Evolutionary conservation across 2,329 filamentous ascomycete genomes (phyloP), one percentile per base, ranked within the genome.

Genomic region (Penicillium olsonii): DNA sequence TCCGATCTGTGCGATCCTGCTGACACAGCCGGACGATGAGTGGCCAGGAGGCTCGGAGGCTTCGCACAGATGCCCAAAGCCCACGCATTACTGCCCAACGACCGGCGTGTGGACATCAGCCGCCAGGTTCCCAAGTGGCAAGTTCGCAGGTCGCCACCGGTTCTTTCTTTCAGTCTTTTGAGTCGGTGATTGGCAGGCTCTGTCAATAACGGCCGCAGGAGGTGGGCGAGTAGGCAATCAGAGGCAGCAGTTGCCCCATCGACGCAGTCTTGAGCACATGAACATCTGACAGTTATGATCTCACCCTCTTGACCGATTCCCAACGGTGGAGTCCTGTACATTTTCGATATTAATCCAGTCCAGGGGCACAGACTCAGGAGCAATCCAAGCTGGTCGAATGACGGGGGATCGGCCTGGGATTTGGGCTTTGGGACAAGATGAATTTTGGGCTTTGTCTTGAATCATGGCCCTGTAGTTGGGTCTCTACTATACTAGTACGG

Each of bases 81-180:
- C 60, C 62, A 68, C 64, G 64, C 66, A 70, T 70, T 65, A 54
- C 56, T 69, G 68, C 68, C 68, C 68, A 70, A 70, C 66, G 53
- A 52, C 48, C 48, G 37, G 48, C 48, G 49, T 39, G 42, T 49
- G 47, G 42, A 35, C 22, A 45, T 40, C 42, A 19, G 42, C 44
- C 26, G 41, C 31, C 48, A 42, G 15, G 33, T 48, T 47, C 33
- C 9, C 26, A 33, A 39, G 59, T 62, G 57, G 59, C 59, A 55
- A 60, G 53, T 50, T 45, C 35, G 41, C 37, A 45, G 37, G 22
- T 52, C 45, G 46, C 48, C 38, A 39, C 43, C 40, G 47, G 42
- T 47, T 26, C 14, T 42, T 46, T 44, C 50, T 42, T 22, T 44
- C 19, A 45, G 39, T 42, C 54, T 49, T 60, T 57, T 58, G 46